Evolutionary conservation across 345 rosid genomes (phyloP).

Genomic region (Eucalyptus regnans): DNA sequence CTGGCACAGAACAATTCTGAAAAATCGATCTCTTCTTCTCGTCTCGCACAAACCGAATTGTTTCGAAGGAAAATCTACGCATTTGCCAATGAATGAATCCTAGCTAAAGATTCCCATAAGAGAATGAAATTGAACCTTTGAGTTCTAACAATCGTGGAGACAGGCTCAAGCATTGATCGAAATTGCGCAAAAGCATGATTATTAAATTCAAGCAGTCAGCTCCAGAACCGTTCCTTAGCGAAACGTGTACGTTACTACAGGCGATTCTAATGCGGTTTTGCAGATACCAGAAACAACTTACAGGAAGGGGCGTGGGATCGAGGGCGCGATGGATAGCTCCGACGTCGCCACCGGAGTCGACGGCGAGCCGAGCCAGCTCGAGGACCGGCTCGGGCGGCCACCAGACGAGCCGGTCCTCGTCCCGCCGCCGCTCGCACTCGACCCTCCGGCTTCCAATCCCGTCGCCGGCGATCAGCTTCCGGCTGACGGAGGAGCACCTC

Average conservation of each 20-base stretch:
- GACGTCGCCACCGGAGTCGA: constrained; percentile 86
- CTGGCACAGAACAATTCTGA: neutral
- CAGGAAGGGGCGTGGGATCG: constrained; percentile 60
- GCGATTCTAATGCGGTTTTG: rapidly evolving
- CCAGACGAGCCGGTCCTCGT: constrained; percentile 67
- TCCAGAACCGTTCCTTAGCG: neutral
- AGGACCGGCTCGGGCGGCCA: constrained; percentile 84
- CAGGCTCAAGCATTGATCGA: neutral
- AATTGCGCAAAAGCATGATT: neutral
- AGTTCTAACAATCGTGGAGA: neutral
- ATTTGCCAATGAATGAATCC: neutral
- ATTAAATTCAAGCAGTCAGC: neutral
- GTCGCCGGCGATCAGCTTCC: neutral
- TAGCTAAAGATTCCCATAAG: neutral
- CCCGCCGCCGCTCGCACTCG: neutral
- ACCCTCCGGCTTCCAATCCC: neutral
- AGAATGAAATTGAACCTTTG: neutral
- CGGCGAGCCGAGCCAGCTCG: constrained; percentile 77
- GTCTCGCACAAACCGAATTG: neutral
- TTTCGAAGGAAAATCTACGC: neutral
- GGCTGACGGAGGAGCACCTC: neutral
- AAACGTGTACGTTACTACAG: rapidly evolving
- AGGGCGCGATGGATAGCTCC: constrained; percentile 50
- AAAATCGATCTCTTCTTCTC: neutral
- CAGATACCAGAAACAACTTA: constrained; percentile 3